phyloP scores from a whole-genome alignment of 371 early-diverging fungal genomes.

The Mucor racemosus region DNA sequence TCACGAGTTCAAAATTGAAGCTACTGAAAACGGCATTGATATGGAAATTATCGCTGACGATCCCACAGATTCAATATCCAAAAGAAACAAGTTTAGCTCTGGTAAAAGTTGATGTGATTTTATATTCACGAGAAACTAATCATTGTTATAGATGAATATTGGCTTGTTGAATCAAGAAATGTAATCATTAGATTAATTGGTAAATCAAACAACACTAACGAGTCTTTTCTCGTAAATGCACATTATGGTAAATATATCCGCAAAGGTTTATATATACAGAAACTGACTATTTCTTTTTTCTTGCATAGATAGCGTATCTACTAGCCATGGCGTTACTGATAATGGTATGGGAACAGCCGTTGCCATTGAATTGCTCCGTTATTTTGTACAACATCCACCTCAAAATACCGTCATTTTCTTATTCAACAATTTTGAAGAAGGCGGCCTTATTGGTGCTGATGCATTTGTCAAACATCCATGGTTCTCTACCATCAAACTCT shows the following conservation, averaged over 20 bases:
- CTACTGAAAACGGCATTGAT: slow-evolving; percentile 34
- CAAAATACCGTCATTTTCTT: slow-evolving; percentile 71
- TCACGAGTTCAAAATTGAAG: slow-evolving; percentile 46
- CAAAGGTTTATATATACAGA: not conserved
- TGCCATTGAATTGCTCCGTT: slow-evolving; percentile 72
- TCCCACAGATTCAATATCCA: slow-evolving; percentile 33
- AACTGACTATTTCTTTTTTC: not conserved
- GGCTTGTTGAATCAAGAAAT: slow-evolving; percentile 56
- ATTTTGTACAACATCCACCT: slow-evolving; percentile 58
- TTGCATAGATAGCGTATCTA: slow-evolving; percentile 66
- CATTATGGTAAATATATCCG: slow-evolving; percentile 50
- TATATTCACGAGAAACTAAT: not conserved
- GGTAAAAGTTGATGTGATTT: slow-evolving; percentile 24
- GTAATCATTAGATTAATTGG: slow-evolving; percentile 30
- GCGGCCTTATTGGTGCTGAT: slow-evolving; percentile 71
- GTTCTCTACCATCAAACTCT: slow-evolving; percentile 69
- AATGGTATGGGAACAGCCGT: slow-evolving; percentile 78
- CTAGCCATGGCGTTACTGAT: slow-evolving; percentile 82
- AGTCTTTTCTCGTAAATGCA: slow-evolving; percentile 52
- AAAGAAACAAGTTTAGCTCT: slow-evolving; percentile 34
- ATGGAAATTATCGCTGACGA: slow-evolving; percentile 55
- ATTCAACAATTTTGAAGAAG: slow-evolving; percentile 88
- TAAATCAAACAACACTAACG: slow-evolving; percentile 32
- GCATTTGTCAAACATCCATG: slow-evolving; percentile 77
- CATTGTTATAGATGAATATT: slow-evolving; percentile 43